These are phyloP conservation scores for Astragalus membranaceus DNA, from an alignment of 306 rosid genomes.

Conservation along the genomic window DNA sequence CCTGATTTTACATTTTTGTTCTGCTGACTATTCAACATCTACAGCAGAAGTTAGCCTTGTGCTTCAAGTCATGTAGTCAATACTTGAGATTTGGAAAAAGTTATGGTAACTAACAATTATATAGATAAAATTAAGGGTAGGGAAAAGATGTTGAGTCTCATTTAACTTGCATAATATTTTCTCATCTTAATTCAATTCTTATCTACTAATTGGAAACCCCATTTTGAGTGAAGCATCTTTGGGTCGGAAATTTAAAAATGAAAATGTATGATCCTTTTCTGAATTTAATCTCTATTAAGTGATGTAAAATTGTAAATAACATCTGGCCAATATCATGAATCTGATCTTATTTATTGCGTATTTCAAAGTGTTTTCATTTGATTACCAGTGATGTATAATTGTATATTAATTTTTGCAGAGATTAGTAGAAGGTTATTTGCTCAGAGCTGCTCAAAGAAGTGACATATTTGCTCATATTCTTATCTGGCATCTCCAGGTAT, in stretches of 20 bases:
- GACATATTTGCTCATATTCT: conserved; percentile 93
- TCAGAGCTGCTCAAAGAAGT: conserved; percentile 92
- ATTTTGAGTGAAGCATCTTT: conserved; percentile 5
- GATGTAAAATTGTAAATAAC: conserved; percentile 11
- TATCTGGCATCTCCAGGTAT: conserved; percentile 95
- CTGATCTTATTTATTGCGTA: background rate
- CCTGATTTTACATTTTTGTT: background rate
- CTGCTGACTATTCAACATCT: background rate
- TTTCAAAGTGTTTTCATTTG: background rate
- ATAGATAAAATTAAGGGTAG: background rate
- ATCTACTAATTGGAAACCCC: background rate
- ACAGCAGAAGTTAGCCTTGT: conserved; percentile 5
- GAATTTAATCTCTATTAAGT: background rate
- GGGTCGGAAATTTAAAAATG: background rate
- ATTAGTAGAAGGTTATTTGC: conserved; percentile 93
- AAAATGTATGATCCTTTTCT: background rate
- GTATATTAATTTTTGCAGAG: conserved; percentile 46
- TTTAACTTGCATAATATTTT: background rate
- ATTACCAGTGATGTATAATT: conserved; percentile 18
- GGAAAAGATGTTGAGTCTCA: background rate
- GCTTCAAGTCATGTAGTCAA: background rate
- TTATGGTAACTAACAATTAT: background rate
- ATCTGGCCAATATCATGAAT: background rate
- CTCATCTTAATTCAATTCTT: background rate
- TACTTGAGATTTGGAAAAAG: background rate